Conservation (phyloP, 108 stramenopile species). For the Stephanodiscus minutulus region DNA sequence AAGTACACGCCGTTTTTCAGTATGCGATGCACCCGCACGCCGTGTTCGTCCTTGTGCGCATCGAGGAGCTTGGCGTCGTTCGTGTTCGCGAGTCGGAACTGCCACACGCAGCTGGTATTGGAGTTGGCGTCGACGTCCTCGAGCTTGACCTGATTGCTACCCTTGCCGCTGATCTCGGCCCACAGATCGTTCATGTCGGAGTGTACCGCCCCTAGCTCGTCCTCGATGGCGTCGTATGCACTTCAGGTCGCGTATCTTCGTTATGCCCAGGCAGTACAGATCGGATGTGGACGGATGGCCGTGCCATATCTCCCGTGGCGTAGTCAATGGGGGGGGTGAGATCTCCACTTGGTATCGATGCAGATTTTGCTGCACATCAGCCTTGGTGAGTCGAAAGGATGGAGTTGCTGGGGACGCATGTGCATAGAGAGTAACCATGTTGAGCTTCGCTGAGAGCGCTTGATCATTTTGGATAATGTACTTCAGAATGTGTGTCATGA, state of each 20-base stretch:
- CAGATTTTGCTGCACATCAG: too few relatives aligned
- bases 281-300: constrained; percentile 40
- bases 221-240: constrained; percentile 63
- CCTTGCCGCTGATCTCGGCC: constrained; percentile 49
- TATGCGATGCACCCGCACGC: constrained; percentile 72
- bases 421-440: too few relatives aligned
- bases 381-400: too few relatives aligned
- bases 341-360: constrained; percentile 82
- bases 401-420: too few relatives aligned
- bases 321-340: constrained; percentile 53
- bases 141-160: constrained; percentile 64
- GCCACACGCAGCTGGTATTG: constrained; percentile 58
- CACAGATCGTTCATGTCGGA: constrained; percentile 69
- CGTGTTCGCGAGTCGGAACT: constrained; percentile 80
- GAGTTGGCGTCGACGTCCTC: constrained; percentile 58
- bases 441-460: too few relatives aligned
- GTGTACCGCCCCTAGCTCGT: constrained; percentile 72
- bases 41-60: constrained; percentile 13
- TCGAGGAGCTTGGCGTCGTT: constrained; percentile 74
- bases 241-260: constrained; percentile 47
- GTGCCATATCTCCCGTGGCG: constrained; percentile 43
- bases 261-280: constrained; percentile 73
- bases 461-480: too few relatives aligned
- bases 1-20: constrained; percentile 97
- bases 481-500: too few relatives aligned